Evolutionary conservation across 257 asterid species (phyloP), one percentile per base, ranked within the genome.

Genomic region (Nicotiana tabacum): DNA sequence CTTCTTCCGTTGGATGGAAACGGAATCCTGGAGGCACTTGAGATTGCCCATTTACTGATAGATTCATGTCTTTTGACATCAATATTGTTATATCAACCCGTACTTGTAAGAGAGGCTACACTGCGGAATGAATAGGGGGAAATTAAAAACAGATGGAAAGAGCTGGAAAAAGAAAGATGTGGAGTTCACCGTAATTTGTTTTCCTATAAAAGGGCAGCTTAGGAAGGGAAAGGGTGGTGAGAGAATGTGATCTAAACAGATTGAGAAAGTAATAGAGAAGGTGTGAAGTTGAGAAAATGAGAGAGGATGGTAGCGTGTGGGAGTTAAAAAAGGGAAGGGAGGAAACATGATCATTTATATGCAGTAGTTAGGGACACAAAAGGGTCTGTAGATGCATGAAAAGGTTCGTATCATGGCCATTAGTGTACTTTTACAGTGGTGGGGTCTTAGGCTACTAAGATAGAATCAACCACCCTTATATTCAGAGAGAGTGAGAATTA

Each of bases 11-110:
- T 13, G 98, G 98, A 82, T 94, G 98, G 88, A 94, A 94, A 3
- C 98, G 97, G 85, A 94, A 94, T 24, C 98, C 98, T 0, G 98
- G 98, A 9, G 98, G 98, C 18, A 94, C 98, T 84, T 92, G 89
- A 30, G 98, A 93, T 18, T 92, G 94, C 7, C 96, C 98, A 57
- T 94, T 93, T 5, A 94, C 97, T 4, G 96, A 93, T 37, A 93
- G 82, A 78, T 87, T 92, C 98, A 94, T 93, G 64, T 87, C 88
- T 39, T 90, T 89, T 0, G 91, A 84, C 78, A 70, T 53, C 4
- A 10, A 53, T 32, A 3, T 21, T 69, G 46, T 30, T 62, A 29
- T 62, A 27, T 29, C 16, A 39, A 32, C 4, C 0, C 33, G 33
- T 32, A 32, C 33, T 32, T 32, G 33, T 32, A 32, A 32, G 33